A percentile compares a stretch with the other conserved stretches of the same genome.
Conservation (phyloP, 768 basidiomycete species). For the Pisolithus marmoratus region DNA sequence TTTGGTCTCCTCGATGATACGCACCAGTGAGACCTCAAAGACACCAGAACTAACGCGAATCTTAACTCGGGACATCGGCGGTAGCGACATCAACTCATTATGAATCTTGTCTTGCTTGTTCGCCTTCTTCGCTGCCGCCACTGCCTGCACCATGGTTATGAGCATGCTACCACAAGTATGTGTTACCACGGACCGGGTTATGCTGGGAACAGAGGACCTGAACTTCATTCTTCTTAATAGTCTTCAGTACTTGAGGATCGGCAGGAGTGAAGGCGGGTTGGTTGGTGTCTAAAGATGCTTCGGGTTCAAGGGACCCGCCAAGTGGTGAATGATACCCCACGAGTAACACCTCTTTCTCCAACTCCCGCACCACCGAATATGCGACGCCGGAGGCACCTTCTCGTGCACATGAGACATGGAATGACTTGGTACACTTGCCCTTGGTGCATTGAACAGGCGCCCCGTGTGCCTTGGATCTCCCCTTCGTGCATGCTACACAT, state of each 20-base stretch:
- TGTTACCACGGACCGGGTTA: slow-evolving; percentile 67
- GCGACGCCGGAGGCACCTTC: slow-evolving; percentile 47
- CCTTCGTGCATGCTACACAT: slow-evolving; percentile 82
- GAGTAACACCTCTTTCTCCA: slow-evolving; percentile 78
- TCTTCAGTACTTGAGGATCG: slow-evolving; percentile 44
- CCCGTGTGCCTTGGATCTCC: slow-evolving; percentile 59
- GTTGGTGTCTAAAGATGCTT: not conserved
- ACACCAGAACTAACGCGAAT: slow-evolving; percentile 79
- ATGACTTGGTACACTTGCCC: slow-evolving; percentile 90
- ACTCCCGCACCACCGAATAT: slow-evolving; percentile 58
- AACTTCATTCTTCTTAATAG: slow-evolving; percentile 68
- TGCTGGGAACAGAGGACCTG: slow-evolving; percentile 82
- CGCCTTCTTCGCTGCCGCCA: slow-evolving; percentile 69
- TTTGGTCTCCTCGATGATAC: slow-evolving; percentile 61
- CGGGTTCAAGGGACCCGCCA: slow-evolving; percentile 1
- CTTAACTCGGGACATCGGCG: slow-evolving; percentile 71
- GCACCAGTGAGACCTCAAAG: slow-evolving; percentile 77
- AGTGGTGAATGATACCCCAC: slow-evolving; percentile 35
- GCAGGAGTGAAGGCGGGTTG: not conserved
- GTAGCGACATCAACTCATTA: slow-evolving; percentile 62
- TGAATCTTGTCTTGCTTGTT: slow-evolving; percentile 71
- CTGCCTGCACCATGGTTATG: slow-evolving; percentile 39
- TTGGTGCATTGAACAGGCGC: slow-evolving; percentile 90
- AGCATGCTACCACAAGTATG: not conserved
- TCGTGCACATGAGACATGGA: slow-evolving; percentile 87